Evolutionary conservation across 345 rosid species (phyloP), one percentile per base, ranked within the genome.

Genomic region (Raphanus sativus): DNA sequence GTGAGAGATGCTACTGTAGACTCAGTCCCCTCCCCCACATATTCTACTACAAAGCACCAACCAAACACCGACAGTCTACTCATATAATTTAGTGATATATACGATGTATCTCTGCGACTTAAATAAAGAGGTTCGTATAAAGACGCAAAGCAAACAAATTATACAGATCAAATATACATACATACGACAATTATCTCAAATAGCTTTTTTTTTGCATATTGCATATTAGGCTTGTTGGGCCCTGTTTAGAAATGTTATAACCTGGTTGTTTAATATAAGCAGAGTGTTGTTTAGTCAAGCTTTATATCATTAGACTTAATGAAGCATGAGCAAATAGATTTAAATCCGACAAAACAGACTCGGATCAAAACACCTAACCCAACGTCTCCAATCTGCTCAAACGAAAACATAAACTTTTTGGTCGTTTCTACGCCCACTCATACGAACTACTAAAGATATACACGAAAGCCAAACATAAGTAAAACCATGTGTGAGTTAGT

Each of bases 51-150:
- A 6, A 29, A 62, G 24, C 21, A 55, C 30, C 72, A 56, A 75
- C 66, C 73, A 24, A 59, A 16, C 67, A 67, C 78, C 78, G 78
- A 75, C 78, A 67, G 40, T 75, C 24, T 5, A 66, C n/a, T 55
- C 10, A 25, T 21, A 63, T 45, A 4, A 61, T 33, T 13, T 63
- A 30, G 6, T 5, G 26, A 29, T 16, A 9, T 17, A 3, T 16
- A 33, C 36, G 5, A 8, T 16, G 40, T 36, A 10, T 16, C 50
- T 16, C 50, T 33, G 17, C 30, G 11, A 24, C 30, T 21, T 38
- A 21, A 24, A 38, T 29, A 38, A 38, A 24, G 13, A 15, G 13
- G 45, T 38, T 38, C 45, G 4, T 10, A 38, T 2, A 38, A 9
- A 2, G 45, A 38, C 12, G 45, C 45, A 10, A 9, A 38, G 9